Conservation (phyloP, 805 yeast genomes). For the Clavispora phyllophila region DNA sequence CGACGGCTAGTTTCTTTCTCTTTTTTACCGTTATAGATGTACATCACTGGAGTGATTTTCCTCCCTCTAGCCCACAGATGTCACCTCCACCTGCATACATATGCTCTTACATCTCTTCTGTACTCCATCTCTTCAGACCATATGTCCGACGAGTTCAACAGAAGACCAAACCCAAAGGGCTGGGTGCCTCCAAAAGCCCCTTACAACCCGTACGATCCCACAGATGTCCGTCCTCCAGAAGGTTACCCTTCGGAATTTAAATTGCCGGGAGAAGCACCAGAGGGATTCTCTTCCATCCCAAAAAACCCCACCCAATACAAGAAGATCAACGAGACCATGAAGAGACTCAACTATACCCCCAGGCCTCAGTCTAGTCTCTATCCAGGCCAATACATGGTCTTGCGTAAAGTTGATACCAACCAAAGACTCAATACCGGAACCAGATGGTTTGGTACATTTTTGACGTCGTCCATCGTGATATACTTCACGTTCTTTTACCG, state of each 20-base stretch:
- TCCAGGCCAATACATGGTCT: constrained; percentile 74
- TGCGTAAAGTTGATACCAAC: constrained; percentile 53
- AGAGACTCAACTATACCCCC: constrained; percentile 68
- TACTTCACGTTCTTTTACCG: constrained; percentile 69
- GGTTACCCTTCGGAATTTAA: constrained; percentile 83
- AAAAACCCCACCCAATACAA: constrained; percentile 62
- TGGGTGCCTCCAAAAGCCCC: constrained; percentile 83
- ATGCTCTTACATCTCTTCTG: not conserved
- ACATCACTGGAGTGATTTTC: too few species aligned
- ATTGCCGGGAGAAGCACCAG: constrained; percentile 57
- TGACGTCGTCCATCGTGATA: constrained; percentile 45
- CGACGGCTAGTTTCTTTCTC: too few species aligned
- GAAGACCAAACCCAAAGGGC: constrained; percentile 72
- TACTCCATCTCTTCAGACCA: not conserved
- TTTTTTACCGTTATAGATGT: too few species aligned
- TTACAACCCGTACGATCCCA: constrained; percentile 79
- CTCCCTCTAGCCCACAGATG: too few species aligned
- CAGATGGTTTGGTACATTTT: constrained; percentile 46
- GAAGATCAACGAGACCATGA: constrained; percentile 69
- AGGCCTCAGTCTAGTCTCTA: constrained; percentile 68
- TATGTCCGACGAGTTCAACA: constrained; percentile 32
- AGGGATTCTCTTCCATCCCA: constrained; percentile 54
- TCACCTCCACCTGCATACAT: not conserved
- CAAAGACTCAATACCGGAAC: constrained; percentile 56
- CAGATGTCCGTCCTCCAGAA: constrained; percentile 70